These are phyloP conservation scores for Cerioporus squamosus DNA, from an alignment of 1,284 basidiomycete genomes.

Conservation along the genomic window DNA sequence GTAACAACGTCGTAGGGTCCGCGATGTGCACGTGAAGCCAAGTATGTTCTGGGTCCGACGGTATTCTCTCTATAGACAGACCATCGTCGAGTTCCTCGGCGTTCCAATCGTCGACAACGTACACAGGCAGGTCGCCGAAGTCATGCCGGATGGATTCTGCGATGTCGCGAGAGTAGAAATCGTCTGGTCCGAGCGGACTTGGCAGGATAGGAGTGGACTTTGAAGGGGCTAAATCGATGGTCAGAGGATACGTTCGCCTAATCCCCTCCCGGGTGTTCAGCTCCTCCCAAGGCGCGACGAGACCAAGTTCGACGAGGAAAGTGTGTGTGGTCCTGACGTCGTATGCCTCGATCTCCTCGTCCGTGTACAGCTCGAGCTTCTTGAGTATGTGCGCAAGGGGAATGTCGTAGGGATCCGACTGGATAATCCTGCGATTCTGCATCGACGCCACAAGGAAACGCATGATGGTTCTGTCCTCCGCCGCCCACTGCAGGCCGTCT, in stretches of 20 bases:
- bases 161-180: slow-evolving; percentile 61
- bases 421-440: slow-evolving; percentile 60
- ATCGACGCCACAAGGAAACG: slow-evolving; percentile 69
- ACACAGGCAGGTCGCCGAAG: slow-evolving; percentile 83
- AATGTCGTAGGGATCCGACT: slow-evolving; percentile 64
- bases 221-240: slow-evolving; percentile 23
- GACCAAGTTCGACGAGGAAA: slow-evolving; percentile 70
- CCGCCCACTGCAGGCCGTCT: slow-evolving; percentile 41
- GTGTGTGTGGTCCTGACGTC: slow-evolving; percentile 36
- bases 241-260: not conserved
- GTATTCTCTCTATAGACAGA: slow-evolving; percentile 76
- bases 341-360: slow-evolving; percentile 23
- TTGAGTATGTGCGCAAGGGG: slow-evolving; percentile 68
- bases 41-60: slow-evolving; percentile 55
- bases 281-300: slow-evolving; percentile 79
- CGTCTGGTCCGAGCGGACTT: slow-evolving; percentile 53
- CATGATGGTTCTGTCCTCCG: slow-evolving; percentile 68
- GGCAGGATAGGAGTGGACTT: slow-evolving; percentile 4
- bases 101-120: slow-evolving; percentile 84
- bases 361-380: slow-evolving; percentile 45
- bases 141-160: slow-evolving; percentile 79
- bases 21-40: slow-evolving; percentile 97
- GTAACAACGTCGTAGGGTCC: slow-evolving; percentile 87
- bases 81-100: slow-evolving; percentile 97
- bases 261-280: slow-evolving; percentile 38